phyloP scores from a whole-genome alignment of 768 basidiomycete species.

The Kwoniella sp. region DNA sequence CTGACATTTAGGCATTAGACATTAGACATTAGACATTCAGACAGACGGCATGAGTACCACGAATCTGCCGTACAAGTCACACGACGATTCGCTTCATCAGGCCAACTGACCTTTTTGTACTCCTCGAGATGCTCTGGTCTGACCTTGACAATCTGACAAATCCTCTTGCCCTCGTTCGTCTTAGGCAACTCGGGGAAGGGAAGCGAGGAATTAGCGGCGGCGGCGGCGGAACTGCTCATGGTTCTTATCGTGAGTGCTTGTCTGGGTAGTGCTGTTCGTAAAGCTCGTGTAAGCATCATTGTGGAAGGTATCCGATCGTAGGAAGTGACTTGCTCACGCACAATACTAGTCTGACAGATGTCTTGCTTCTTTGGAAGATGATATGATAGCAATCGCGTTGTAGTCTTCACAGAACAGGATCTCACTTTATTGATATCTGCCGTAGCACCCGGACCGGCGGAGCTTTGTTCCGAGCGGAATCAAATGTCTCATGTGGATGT shows the following conservation, averaged over 20 bases:
- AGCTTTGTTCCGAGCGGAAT: constrained; percentile 5
- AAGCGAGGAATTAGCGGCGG: constrained; percentile 11
- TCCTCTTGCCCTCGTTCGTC: constrained; percentile 58
- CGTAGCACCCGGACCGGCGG: constrained; percentile 6
- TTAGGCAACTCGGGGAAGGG: constrained; percentile 44
- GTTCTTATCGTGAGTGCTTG: background rate
- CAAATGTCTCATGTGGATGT: background rate
- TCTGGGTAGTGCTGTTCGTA: background rate
- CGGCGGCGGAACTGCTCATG: constrained; percentile 4
- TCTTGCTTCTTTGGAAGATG: background rate
- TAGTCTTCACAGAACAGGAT: too few species aligned
- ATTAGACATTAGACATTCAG: too few species aligned
- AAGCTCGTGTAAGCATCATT: background rate
- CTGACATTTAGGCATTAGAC: constrained; percentile 12
- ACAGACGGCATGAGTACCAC: too few species aligned
- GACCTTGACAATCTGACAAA: constrained; percentile 75
- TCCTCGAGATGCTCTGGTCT: constrained; percentile 54
- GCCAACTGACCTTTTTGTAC: constrained; percentile 53
- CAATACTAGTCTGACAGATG: background rate
- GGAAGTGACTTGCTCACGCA: background rate
- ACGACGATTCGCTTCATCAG: background rate
- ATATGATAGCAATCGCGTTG: background rate
- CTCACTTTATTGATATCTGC: background rate
- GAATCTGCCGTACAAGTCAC: too few species aligned
- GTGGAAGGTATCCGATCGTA: too few species aligned